phyloP scores from a whole-genome alignment of 1,139 yeast species.

The Arxiozyma telluris region DNA sequence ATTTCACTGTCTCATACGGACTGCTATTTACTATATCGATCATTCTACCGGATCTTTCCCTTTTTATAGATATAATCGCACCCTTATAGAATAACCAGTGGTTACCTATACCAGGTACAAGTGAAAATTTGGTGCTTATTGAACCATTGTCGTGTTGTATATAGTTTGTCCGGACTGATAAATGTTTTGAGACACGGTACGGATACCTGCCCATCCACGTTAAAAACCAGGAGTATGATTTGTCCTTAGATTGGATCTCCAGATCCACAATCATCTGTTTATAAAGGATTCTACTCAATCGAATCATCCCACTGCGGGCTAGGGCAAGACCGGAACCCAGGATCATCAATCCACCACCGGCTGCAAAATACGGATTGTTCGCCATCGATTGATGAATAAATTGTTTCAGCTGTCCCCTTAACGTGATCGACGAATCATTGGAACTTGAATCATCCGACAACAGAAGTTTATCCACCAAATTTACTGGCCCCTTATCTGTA shows the following conservation, averaged over 20 bases:
- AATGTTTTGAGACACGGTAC: conserved; percentile 65
- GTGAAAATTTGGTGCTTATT: conserved; percentile 73
- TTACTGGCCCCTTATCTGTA: not conserved
- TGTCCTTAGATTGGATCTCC: conserved; percentile 90
- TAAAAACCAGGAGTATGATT: conserved; percentile 87
- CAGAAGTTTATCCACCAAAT: not conserved
- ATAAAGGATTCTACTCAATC: conserved; percentile 59
- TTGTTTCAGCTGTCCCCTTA: not conserved
- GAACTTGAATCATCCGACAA: not conserved
- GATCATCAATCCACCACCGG: conserved; percentile 94
- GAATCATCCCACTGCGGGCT: conserved; percentile 59
- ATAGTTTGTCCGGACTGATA: conserved; percentile 82
- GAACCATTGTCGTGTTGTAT: conserved; percentile 91
- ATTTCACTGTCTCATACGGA: conserved; percentile 90
- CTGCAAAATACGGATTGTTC: conserved; percentile 89
- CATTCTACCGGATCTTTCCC: conserved; percentile 84
- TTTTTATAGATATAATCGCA: conserved; percentile 77
- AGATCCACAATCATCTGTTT: conserved; percentile 82
- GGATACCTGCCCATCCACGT: conserved; percentile 93
- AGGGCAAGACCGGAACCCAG: conserved; percentile 81
- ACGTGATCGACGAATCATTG: not conserved
- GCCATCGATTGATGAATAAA: conserved; percentile 48
- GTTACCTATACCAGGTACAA: conserved; percentile 98
- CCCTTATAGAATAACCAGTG: conserved; percentile 80
- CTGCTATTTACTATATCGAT: conserved; percentile 86